phyloP scores from a whole-genome alignment of 2,329 filamentous ascomycete genomes.

The Decorospora gaudefroyi region DNA sequence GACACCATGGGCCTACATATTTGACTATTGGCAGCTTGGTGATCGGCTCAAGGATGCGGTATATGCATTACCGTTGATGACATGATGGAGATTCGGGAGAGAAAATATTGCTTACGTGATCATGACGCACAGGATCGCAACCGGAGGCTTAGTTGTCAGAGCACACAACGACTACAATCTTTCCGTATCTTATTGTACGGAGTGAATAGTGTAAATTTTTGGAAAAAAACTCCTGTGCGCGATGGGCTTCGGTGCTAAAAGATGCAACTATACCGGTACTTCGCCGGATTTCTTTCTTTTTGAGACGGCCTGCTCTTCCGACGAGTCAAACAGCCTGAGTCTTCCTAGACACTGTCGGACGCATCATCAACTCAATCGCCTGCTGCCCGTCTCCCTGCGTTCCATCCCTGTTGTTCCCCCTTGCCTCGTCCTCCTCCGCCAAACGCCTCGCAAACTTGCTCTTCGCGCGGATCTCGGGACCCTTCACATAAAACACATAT shows the following conservation, averaged over 20 bases:
- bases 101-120: conserved; percentile 6
- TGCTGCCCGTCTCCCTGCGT: not conserved
- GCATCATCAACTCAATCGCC: not conserved
- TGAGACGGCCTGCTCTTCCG: no score
- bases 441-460: not conserved
- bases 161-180: no score
- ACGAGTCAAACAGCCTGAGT: conserved; percentile 12
- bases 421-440: not conserved
- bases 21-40: not conserved
- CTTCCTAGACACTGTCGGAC: not conserved
- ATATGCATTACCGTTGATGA: conserved; percentile 13
- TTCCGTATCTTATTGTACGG: no score
- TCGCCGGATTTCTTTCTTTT: no score
- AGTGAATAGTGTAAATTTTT: no score
- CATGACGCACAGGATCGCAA: conserved; percentile 9
- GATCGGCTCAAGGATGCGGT: conserved; percentile 9
- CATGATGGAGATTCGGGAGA: conserved; percentile 7
- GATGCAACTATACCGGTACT: no score
- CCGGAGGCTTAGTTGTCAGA: no score
- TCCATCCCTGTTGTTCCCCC: not conserved
- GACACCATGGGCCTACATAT: not conserved
- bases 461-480: conserved; percentile 1
- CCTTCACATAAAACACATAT: conserved; percentile 57
- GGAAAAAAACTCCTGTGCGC: no score
- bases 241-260: no score